These are phyloP conservation scores for Panus rudis DNA, from an alignment of 768 basidiomycete genomes.

Conservation along the genomic window DNA sequence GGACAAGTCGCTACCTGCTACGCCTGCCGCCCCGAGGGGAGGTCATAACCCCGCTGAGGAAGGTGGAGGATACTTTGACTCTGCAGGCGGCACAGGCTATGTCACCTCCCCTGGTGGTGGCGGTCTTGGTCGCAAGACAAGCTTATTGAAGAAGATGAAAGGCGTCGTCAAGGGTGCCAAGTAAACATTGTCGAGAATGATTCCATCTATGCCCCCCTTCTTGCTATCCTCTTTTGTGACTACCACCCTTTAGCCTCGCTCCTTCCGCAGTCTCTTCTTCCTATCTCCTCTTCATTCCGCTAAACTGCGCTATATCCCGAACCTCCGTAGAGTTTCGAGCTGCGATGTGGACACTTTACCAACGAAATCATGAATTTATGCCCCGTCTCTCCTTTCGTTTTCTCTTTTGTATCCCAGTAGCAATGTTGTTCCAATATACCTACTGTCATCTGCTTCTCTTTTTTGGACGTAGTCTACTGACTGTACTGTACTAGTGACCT, in stretches of 20 bases:
- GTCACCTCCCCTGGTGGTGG: conserved; percentile 24
- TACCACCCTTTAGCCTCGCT: background rate
- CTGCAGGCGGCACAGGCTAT: conserved; percentile 17
- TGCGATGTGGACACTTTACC: background rate
- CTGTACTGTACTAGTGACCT: conserved; percentile 4
- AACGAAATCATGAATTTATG: no score
- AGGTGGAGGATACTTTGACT: conserved; percentile 45
- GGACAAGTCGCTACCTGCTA: conserved; percentile 50
- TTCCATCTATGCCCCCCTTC: background rate
- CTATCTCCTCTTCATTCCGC: background rate
- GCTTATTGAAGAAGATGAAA: conserved; percentile 75
- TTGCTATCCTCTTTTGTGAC: background rate
- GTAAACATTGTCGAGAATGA: conserved; percentile 16
- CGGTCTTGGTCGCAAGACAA: conserved; percentile 64
- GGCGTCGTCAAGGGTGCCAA: conserved; percentile 58
- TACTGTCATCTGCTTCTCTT: conserved; percentile 3
- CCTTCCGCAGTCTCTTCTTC: background rate
- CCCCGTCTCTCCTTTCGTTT: background rate
- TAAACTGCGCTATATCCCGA: background rate
- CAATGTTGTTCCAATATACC: conserved; percentile 3
- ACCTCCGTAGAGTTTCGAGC: background rate
- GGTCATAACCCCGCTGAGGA: conserved; percentile 23
- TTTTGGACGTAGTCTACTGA: conserved; percentile 7
- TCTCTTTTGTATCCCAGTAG: no score
- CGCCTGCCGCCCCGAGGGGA: conserved; percentile 29